Conservation (phyloP, 768 basidiomycete genomes). For the Rhodosporidiobolus sp. region DNA sequence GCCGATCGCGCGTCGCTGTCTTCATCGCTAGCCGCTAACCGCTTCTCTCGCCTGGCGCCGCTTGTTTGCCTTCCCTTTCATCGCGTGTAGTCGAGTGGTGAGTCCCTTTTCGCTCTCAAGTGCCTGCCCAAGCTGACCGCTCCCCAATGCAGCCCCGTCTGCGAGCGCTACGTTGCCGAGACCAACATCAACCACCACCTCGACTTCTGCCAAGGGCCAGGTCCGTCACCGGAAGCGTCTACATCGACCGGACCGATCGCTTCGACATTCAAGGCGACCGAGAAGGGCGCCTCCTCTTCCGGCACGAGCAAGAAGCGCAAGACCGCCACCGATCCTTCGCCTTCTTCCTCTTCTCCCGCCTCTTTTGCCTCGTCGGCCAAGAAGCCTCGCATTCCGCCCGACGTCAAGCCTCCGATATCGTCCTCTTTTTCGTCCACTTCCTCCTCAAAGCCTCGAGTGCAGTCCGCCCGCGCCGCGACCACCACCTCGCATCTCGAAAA, state of each 20-base stretch:
- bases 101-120: background rate
- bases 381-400: background rate
- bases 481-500: constrained; percentile 45
- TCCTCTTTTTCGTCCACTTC: background rate
- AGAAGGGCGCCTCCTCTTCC: background rate
- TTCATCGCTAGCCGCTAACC: no score
- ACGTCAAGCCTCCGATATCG: constrained; percentile 16
- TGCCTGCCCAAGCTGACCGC: no score
- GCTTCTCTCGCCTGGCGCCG: background rate
- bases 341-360: background rate
- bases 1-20: no score
- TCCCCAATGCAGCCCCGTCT: constrained; percentile 52
- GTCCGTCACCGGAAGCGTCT: background rate
- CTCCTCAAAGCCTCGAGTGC: constrained; percentile 9
- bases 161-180: constrained; percentile 53
- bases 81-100: background rate
- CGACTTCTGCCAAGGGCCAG: constrained; percentile 52
- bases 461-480: constrained; percentile 9
- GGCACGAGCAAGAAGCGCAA: constrained; percentile 19
- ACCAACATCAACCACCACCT: constrained; percentile 57
- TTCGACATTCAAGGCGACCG: background rate
- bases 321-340: background rate
- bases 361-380: background rate
- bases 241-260: constrained; percentile 8
- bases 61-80: background rate